phyloP scores from a whole-genome alignment of 768 basidiomycete species.

The Boletus reticulatus region DNA sequence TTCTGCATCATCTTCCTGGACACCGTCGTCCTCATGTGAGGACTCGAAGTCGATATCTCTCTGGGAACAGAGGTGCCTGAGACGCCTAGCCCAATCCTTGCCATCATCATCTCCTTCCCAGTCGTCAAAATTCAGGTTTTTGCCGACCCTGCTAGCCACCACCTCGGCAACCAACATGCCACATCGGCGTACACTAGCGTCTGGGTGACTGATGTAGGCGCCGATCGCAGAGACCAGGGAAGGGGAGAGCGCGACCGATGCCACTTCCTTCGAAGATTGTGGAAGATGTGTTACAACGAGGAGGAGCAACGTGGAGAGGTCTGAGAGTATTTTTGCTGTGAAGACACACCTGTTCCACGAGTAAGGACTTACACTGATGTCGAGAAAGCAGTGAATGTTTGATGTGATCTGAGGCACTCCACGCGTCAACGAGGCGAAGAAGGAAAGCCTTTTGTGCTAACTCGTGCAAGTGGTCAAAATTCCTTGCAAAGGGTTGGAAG shows the following conservation, averaged over 20 bases:
- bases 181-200: slow-evolving; percentile 72
- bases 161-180: slow-evolving; percentile 94
- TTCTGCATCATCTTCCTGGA: slow-evolving; percentile 6
- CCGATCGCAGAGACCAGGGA: slow-evolving; percentile 68
- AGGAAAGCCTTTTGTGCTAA: slow-evolving; percentile 48
- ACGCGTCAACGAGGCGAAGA: slow-evolving; percentile 52
- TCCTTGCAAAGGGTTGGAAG: neutral
- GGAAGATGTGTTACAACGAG: slow-evolving; percentile 62
- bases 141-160: slow-evolving; percentile 58
- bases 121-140: slow-evolving; percentile 71
- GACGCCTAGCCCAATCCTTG: slow-evolving; percentile 57
- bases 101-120: slow-evolving; percentile 80
- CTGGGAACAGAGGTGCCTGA: slow-evolving; percentile 52
- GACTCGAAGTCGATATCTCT: slow-evolving; percentile 52
- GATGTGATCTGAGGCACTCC: slow-evolving; percentile 78
- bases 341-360: neutral
- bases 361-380: slow-evolving; percentile 66
- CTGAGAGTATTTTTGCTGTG: slow-evolving; percentile 38
- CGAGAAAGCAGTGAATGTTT: slow-evolving; percentile 72
- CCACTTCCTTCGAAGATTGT: slow-evolving; percentile 42
- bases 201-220: slow-evolving; percentile 75
- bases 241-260: slow-evolving; percentile 50
- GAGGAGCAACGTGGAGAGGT: slow-evolving; percentile 70
- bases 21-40: slow-evolving; percentile 10
- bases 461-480: slow-evolving; percentile 10